phyloP scores from a whole-genome alignment of 2,329 filamentous ascomycete species.

The Aspergillus sclerotialis region DNA sequence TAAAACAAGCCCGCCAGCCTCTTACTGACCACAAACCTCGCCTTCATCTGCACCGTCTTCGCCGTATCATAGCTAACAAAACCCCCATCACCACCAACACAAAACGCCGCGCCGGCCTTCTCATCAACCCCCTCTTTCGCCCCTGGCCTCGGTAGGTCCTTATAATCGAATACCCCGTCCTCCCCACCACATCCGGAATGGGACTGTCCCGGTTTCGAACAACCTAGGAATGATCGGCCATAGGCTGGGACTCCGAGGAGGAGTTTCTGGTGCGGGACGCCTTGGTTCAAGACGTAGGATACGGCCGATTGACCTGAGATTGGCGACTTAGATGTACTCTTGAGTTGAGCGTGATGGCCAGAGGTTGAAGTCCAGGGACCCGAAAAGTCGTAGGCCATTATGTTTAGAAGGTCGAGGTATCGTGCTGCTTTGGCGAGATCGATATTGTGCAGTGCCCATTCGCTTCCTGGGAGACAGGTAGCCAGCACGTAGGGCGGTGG shows the following conservation, averaged over 20 bases:
- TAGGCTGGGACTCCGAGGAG: constrained; percentile 70
- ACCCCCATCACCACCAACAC: constrained; percentile 62
- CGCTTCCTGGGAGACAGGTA: constrained; percentile 63
- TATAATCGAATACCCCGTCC: constrained; percentile 68
- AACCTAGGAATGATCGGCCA: constrained; percentile 66
- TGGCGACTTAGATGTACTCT: constrained; percentile 42
- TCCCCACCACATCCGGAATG: constrained; percentile 50
- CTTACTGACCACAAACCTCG: constrained; percentile 63
- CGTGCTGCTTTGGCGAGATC: constrained; percentile 56
- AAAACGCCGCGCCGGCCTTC: constrained; percentile 62
- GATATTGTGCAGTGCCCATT: constrained; percentile 61
- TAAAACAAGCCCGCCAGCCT: constrained; percentile 72
- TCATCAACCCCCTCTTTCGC: constrained; percentile 63
- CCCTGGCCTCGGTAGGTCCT: constrained; percentile 55
- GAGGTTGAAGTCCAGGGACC: constrained; percentile 61
- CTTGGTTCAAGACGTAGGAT: constrained; percentile 56
- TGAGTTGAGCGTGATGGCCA: constrained; percentile 72
- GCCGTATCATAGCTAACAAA: constrained; percentile 77
- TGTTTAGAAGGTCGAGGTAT: constrained; percentile 67
- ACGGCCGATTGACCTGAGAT: constrained; percentile 61
- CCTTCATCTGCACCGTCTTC: constrained; percentile 69
- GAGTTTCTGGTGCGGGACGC: constrained; percentile 64
- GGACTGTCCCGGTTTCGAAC: constrained; percentile 57
- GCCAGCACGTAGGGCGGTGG: constrained; percentile 65
- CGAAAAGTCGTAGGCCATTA: constrained; percentile 75